These are phyloP conservation scores for Hibiscus mutabilis DNA, from an alignment of 345 rosid species.

Conservation along the genomic window DNA sequence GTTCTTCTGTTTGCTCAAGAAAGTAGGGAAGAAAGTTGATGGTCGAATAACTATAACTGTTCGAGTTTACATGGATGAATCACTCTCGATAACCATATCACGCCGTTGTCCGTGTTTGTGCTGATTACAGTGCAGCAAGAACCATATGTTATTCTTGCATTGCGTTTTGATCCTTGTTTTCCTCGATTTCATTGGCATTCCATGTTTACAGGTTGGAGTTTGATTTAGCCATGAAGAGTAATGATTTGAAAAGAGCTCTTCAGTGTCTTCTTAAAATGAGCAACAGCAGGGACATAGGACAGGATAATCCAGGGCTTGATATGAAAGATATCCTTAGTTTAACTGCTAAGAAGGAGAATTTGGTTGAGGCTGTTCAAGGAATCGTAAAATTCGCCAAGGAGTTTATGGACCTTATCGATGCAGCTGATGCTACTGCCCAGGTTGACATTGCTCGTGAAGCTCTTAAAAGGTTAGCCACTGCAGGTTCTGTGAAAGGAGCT, in stretches of 20 bases:
- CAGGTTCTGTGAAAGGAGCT: constrained; percentile 96
- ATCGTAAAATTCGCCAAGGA: constrained; percentile 83
- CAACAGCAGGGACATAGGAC: constrained; percentile 92
- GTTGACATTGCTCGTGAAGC: constrained; percentile 93
- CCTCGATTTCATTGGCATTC: not conserved
- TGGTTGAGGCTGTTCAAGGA: constrained; percentile 66
- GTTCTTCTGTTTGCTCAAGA: not conserved
- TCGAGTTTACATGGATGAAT: not conserved
- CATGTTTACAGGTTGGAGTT: constrained; percentile 70
- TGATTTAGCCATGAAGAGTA: constrained; percentile 97
- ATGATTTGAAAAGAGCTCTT: constrained; percentile 95
- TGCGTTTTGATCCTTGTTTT: constrained; percentile 3
- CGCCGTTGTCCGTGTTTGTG: not conserved
- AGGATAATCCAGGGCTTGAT: constrained; percentile 60
- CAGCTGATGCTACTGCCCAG: constrained; percentile 97
- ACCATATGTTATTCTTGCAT: not conserved
- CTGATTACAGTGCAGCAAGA: not conserved
- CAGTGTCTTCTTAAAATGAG: constrained; percentile 95
- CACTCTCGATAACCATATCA: not conserved
- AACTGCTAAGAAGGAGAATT: constrained; percentile 52
- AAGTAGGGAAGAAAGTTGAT: not conserved
- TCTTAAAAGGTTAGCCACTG: constrained; percentile 86
- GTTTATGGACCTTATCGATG: constrained; percentile 95
- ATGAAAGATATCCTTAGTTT: constrained; percentile 77
- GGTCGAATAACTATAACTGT: not conserved